Base-by-base conservation (phyloP, 2,329 filamentous ascomycete genomes). In the Pseudogymnoascus destructans region DNA sequence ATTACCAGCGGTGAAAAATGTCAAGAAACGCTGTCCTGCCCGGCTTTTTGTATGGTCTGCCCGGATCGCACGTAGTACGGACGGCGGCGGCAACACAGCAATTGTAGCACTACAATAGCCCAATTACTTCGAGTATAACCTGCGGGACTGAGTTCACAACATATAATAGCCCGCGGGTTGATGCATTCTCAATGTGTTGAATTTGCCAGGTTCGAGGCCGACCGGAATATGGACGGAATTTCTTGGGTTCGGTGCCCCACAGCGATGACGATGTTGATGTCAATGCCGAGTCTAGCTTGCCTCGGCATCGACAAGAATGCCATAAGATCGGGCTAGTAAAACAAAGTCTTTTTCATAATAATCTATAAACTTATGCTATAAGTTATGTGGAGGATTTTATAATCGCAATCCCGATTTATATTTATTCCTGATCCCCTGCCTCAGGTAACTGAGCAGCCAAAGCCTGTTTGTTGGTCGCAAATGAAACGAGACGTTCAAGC, bases 1-100 rank as follows among this genome's bases (percentile, higher is more conserved):
- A 52, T 55, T 32, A 15, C 35, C 54, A 56, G 30, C 46, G n/a
- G 25, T 30, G 25, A 52, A 52, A 52, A 52, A 30, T 52, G n/a
- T 52, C 46, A 32, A 52, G 46, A 52, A 30, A 27, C 25, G n/a
- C n/a, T 52, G 10, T 9, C n/a, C 46, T 52, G 46, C 15, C 46
- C 46, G 25, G 46, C 15, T 25, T 52, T 52, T 32, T 52, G 46
- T 52, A 32, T 52, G 21, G 13, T 46, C 9, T 17, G 25, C 17
- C 25, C 10, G 5, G 9, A 19, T 30, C 23, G 25, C n/a, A 52
- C n/a, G 46, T 30, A 30, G 42, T 52, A 19, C 15, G 13, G 25
- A 52, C 15, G 25, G 11, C 9, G 42, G 10, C 25, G 15, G 46
- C 46, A 52, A 19, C 46, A 30, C 15, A 52, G 46, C 25, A 3